Evolutionary conservation across 768 basidiomycete species (phyloP), one percentile per base, ranked within the genome.

Genomic region (Suillus brevipes): DNA sequence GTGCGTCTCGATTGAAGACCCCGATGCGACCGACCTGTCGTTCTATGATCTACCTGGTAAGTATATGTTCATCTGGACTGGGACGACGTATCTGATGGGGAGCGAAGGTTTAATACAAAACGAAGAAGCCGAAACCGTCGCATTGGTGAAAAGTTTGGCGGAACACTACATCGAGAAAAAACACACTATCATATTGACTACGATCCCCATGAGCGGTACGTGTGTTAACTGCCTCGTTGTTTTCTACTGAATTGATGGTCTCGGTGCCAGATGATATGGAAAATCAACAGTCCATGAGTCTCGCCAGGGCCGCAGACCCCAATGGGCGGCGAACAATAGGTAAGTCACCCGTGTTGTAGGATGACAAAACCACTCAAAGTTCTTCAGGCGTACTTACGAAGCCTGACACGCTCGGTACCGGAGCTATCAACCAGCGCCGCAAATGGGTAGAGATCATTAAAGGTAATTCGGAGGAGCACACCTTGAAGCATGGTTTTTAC

Each of bases 351-450:
- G 23, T 23, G 36, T 23, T 12, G 31, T 34, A 28, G 6, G 49
- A 3, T 36, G 34, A 28, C 20, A 53, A 10, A n/a, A 16, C n/a
- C 31, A 53, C 61, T 50, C 3, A 65, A 61, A 40, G 16, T 47
- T 12, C 1, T 62, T 23, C 36, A 86, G 84, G 84, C 59, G 85
- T 88, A 4, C 73, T 87, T 38, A 87, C 85, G 5, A 87, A 87
- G 72, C 81, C 83, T 0, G 86, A 87, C 66, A 81, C 80, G 58
- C 70, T 87, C 5, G 71, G 77, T 2, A 20, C 67, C 2, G 79
- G 80, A 9, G 67, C 79, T 31, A 76, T 72, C 4, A 74, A 80
- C 66, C 64, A 78, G 60, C 75, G 76, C 10, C 65, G 76, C 36
- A 47, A 75, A 31, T 85, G 83, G 82, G 69, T 84, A 14, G 80